Percentiles rank a stretch among this genome's conserved stretches.
Evolutionary conservation across 2,329 filamentous ascomycete genomes (phyloP).

Genomic region (Penicillium paneum): DNA sequence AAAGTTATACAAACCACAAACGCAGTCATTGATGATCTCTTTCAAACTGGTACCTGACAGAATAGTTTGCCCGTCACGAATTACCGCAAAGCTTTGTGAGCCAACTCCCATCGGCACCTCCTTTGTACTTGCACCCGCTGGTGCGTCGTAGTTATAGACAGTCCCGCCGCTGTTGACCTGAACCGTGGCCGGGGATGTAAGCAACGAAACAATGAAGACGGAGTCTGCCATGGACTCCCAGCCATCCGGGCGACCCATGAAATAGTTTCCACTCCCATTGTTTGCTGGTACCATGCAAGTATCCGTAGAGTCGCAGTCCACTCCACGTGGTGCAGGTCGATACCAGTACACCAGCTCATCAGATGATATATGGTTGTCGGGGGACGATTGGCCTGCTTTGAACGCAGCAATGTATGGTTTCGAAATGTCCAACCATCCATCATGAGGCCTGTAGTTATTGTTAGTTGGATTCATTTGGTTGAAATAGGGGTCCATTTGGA

Average conservation of each 20-base stretch:
- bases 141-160: slow-evolving; percentile 28
- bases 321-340: slow-evolving; percentile 47
- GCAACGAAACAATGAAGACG: slow-evolving; percentile 53
- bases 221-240: slow-evolving; percentile 51
- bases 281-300: slow-evolving; percentile 48
- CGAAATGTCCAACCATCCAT: slow-evolving; percentile 54
- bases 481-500: not conserved
- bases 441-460: slow-evolving; percentile 44
- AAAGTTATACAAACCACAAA: slow-evolving; percentile 38
- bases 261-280: slow-evolving; percentile 52
- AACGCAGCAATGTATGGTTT: slow-evolving; percentile 54
- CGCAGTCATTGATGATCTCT: slow-evolving; percentile 18
- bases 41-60: slow-evolving; percentile 20
- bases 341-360: slow-evolving; percentile 58
- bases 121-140: slow-evolving; percentile 44
- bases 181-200: slow-evolving; percentile 46
- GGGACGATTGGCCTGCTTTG: slow-evolving; percentile 45
- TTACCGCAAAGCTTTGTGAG: slow-evolving; percentile 45
- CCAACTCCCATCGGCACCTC: slow-evolving; percentile 45
- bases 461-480: not conserved
- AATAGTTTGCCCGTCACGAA: slow-evolving; percentile 36
- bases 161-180: slow-evolving; percentile 30
- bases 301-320: slow-evolving; percentile 54
- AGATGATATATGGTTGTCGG: slow-evolving; percentile 41
- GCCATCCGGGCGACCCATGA: slow-evolving; percentile 51